These are phyloP conservation scores for Galerina marginata DNA, from an alignment of 768 basidiomycete species.

Conservation along the genomic window DNA sequence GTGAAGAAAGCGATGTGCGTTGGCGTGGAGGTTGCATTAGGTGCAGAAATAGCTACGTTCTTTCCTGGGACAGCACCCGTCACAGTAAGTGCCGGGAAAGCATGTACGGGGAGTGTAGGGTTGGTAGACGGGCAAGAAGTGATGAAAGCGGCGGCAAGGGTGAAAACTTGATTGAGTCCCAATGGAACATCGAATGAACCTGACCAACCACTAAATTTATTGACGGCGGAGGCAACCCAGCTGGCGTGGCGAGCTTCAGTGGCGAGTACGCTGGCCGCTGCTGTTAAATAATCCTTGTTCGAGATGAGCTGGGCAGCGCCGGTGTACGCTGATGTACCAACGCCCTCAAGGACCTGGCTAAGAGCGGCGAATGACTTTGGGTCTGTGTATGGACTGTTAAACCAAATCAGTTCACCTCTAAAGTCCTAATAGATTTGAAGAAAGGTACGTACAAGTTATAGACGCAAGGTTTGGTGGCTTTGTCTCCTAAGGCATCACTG, in stretches of 20 bases:
- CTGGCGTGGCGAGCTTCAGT: conserved; percentile 65
- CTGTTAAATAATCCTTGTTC: conserved; percentile 52
- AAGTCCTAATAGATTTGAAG: not conserved
- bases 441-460: conserved; percentile 57
- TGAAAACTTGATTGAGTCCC: conserved; percentile 33
- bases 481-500: conserved; percentile 43
- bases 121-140: conserved; percentile 58
- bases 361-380: conserved; percentile 54
- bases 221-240: conserved; percentile 55
- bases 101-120: conserved; percentile 52
- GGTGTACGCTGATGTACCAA: conserved; percentile 58
- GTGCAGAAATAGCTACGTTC: conserved; percentile 12
- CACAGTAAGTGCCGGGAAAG: conserved; percentile 55
- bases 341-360: conserved; percentile 59
- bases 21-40: conserved; percentile 14
- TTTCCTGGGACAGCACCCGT: conserved; percentile 32
- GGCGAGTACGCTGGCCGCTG: conserved; percentile 60
- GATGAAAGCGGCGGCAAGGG: conserved; percentile 54
- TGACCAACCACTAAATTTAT: conserved; percentile 52
- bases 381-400: conserved; percentile 52
- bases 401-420: not conserved
- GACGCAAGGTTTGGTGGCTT: conserved; percentile 58
- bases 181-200: conserved; percentile 49
- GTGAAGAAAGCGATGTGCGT: conserved; percentile 48
- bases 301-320: conserved; percentile 57